Percentiles rank a stretch among this genome's conserved stretches.
Conservation (phyloP, 148 eudicot species). For the Spergularia marina region DNA sequence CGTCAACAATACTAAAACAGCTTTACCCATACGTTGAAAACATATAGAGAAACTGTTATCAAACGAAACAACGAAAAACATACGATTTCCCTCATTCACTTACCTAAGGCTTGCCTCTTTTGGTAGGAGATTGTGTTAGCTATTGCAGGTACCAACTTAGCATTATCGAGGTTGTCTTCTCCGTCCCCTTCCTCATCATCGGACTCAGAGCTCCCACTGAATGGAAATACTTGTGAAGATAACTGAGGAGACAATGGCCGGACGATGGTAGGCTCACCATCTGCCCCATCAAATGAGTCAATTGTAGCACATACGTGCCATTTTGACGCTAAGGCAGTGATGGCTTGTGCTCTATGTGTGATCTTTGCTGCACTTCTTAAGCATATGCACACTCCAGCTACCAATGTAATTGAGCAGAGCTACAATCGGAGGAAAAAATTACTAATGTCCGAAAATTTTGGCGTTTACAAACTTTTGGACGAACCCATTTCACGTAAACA, state of each 20-base stretch:
- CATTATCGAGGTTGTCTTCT: constrained; percentile 73
- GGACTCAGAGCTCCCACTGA: constrained; percentile 32
- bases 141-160: constrained; percentile 61
- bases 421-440: constrained; percentile 25
- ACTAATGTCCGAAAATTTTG: not conserved
- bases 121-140: constrained; percentile 71
- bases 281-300: constrained; percentile 44
- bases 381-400: constrained; percentile 76
- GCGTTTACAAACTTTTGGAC: no score
- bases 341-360: constrained; percentile 77
- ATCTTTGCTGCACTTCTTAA: constrained; percentile 82
- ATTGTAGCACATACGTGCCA: constrained; percentile 83
- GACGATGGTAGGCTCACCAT: constrained; percentile 37
- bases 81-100: not conserved
- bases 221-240: constrained; percentile 13
- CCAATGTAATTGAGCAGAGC: constrained; percentile 71
- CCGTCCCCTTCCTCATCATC: constrained; percentile 71
- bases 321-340: constrained; percentile 70
- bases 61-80: no score
- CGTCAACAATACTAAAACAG: not conserved
- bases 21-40: not conserved
- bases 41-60: not conserved
- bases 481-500: no score
- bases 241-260: constrained; percentile 25
- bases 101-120: constrained; percentile 84